Evolutionary conservation across 2,329 filamentous ascomycete species (phyloP), one percentile per base, ranked within the genome.

Genomic region (Beauveria brongniartii): DNA sequence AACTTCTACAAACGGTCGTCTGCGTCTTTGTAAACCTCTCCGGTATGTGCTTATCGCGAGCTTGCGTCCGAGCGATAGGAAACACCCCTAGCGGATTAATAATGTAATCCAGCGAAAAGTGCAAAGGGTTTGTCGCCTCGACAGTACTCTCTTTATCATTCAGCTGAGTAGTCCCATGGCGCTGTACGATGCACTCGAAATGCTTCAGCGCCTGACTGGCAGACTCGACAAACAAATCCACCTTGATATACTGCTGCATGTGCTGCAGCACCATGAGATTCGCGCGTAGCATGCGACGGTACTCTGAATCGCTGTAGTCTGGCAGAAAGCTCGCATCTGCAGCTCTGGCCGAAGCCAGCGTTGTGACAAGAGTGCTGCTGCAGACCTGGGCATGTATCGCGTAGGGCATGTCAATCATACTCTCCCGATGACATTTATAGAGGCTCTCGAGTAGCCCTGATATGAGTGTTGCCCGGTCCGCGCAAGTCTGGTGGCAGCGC

Each of bases 71-170:
- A 7, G 59, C 59, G 34, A 61, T 58, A 1, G 59, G 59, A 18
- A 57, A 61, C 14, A 61, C 59, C 7, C 59, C 59, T 6, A 61
- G 44, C 20, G 59, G 59, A 51, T 61, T 61, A 5, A 61, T 34
- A 28, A 61, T 61, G 34, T 61, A 61, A 22, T 61, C 59, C 2
- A 61, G 54, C 10, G 59, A 61, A 50, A 56, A 61, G 20, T 61
- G 53, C 14, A 18, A 55, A 8, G 54, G 53, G 46, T 51, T 47
- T 22, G 16, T 5, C 8, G 10, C 24, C 18, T 44, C 44, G 4
- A 14, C 7, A 18, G 28, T 22, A 20, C 8, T 12, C 9, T 51
- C 48, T 24, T 51, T 22, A 6, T 28, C n/a, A 20, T 34, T 20
- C 18, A 9, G n/a, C 22, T 4, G 28, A 20, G 5, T 14, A 28